Base-by-base conservation (phyloP, 352 stramenopile genomes). In the Phytophthora hybrid region DNA sequence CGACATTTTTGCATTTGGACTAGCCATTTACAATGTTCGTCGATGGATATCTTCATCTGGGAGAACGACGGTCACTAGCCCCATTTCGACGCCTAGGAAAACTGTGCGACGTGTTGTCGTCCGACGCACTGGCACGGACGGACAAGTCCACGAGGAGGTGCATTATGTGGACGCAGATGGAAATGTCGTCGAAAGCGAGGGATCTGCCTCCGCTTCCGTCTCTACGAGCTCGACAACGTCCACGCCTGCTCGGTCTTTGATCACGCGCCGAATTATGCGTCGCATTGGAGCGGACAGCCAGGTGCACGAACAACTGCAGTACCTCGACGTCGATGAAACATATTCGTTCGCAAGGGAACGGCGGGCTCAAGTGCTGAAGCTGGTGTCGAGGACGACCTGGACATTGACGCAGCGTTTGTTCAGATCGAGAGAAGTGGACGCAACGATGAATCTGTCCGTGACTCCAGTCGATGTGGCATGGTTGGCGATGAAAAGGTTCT, bases 101-200 rank as follows among this genome's bases (percentile, higher is more conserved):
- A n/a, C n/a, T n/a, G n/a, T 81, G 32, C 74, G 74, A 29, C 74
- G 74, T 10, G 61, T 72, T 46, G 67, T 78, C 0, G 19, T 77
- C 0, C 73, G 73, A 18, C 51, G 39, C 16, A 74, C 55, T 21
- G 73, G 39, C 5, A 23, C 51, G 21, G 69, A 80, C 31, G 73
- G 73, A 26, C 39, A 67, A 26, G 46, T 74, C 3, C 51, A 67
- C 19, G 66, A 73, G 64, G 51, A 69, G 63, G 61, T 76, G 11
- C 56, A 73, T 19, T 78, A 76, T 31, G 34, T 78, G 18, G 59
- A 73, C 29, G 66, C 59, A 55, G 4, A 37, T 26, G 11, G 63
- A 47, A 14, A 55, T 46, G 6, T 16, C 39, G 2, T 47, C 39
- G 6, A 7, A 39, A n/a, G n/a, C n/a, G n/a, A n/a, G n/a, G n/a